Percentiles rank a stretch among this genome's conserved stretches.
These are phyloP conservation scores for Cornus florida DNA, from an alignment of 148 eudicot species.

Conservation along the genomic window DNA sequence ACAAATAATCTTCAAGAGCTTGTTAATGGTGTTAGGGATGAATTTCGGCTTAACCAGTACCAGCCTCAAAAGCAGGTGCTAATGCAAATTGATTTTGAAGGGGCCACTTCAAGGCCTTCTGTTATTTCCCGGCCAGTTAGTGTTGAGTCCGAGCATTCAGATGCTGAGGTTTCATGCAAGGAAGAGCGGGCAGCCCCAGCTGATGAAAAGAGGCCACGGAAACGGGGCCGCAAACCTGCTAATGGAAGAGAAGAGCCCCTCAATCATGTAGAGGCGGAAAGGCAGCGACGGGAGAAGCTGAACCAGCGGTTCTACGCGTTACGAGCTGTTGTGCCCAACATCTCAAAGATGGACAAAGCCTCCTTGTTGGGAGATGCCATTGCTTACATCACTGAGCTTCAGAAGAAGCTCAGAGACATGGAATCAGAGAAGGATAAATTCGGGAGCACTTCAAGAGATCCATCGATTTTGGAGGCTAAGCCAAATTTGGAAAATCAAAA, in stretches of 20 bases:
- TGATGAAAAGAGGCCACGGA: constrained; percentile 48
- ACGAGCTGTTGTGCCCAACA: constrained; percentile 86
- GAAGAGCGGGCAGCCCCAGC: constrained; percentile 30
- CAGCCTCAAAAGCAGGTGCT: constrained; percentile 48
- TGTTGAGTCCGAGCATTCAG: constrained; percentile 62
- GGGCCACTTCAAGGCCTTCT: constrained; percentile 52
- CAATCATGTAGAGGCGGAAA: constrained; percentile 93
- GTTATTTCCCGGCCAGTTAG: constrained; percentile 32
- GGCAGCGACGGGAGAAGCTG: constrained; percentile 83
- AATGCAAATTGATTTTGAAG: constrained; percentile 77
- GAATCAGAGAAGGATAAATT: constrained; percentile 55
- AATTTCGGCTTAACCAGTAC: constrained; percentile 38
- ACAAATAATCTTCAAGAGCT: constrained; percentile 26
- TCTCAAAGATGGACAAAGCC: constrained; percentile 95
- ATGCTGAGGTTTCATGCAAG: constrained; percentile 45
- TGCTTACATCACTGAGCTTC: constrained; percentile 77
- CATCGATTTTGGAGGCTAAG: constrained; percentile 25
- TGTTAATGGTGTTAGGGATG: constrained; percentile 51
- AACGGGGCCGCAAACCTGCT: constrained; percentile 62
- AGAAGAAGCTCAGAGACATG: constrained; percentile 68
- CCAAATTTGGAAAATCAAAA: constrained; percentile 27
- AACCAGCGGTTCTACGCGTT: constrained; percentile 89
- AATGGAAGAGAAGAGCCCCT: constrained; percentile 70
- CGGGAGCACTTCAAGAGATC: constrained; percentile 30
- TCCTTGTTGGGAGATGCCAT: constrained; percentile 91